Evolutionary conservation across 2,329 filamentous ascomycete genomes (phyloP), one percentile per base, ranked within the genome.

Genomic region (Aspergillus amoenus): DNA sequence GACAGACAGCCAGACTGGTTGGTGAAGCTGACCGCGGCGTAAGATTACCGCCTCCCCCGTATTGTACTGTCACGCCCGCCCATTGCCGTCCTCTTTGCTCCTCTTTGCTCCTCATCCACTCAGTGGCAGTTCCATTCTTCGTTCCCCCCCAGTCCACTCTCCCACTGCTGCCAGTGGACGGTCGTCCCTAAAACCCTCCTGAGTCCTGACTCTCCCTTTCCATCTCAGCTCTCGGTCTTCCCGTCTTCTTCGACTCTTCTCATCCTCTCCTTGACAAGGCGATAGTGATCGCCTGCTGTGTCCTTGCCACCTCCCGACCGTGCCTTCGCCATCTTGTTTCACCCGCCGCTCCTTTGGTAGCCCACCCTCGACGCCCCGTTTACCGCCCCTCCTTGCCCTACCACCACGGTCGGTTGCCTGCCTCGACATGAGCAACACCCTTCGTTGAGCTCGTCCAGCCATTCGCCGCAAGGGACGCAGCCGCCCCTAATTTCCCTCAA

Each of bases 401-500:
- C 39, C 27, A 30, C 27, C 39, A 39, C 55, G 24, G 34, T 55
- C 47, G 30, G 50, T 49, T 63, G 47, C 52, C 56, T 55, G 54
- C 46, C 57, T 60, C 62, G 63, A 63, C 60, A 65, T 65, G 63
- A 63, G 50, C 63, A 61, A 53, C 55, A 37, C 55, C 62, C 57
- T 57, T 61, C 37, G 52, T 58, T 65, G 48, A 65, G 59, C 60
- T 59, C 57, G 55, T 64, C 56, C 60, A 62, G 63, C 61, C 55
- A 56, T 59, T 48, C 44, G 56, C 59, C 56, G 62, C 62, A 60
- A 54, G 57, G 58, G 58, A 58, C 55, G 57, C 57, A 59, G 60
- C 60, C 42, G 43, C 39, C 47, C 54, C 49, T 46, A 39, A 43
- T 44, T 48, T 50, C 48, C 40, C 21, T 17, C 21, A 53, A 37